Evolutionary conservation across 1,139 yeast genomes (phyloP), one percentile per base, ranked within the genome.

Genomic region (Wickerhamomyces sp.): DNA sequence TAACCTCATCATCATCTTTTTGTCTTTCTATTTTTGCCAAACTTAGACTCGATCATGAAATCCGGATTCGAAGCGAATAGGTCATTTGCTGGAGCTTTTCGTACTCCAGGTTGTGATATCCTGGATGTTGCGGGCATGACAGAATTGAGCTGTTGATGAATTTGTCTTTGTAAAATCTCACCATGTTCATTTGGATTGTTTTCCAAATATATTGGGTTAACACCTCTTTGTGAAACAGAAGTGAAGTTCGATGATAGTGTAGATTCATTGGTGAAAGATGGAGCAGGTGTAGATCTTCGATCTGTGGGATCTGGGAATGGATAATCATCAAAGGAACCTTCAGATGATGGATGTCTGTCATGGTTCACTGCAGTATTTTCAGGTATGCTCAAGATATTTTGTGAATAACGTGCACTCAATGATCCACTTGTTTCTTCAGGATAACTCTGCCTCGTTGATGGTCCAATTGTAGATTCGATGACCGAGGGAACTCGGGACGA

Each of bases 181-280:
- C 34, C 26, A 22, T 36, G 32, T 15, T 45, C 52, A 17, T 42
- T 46, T 6, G 54, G 52, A 22, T 49, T 45, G 12, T 39, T 45
- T 14, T 47, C 53, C 12, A 49, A 61, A 47, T 77, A 79, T 29
- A 62, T 62, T 13, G 86, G 84, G 51, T 83, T 82, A n/a, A 76
- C 68, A 7, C 79, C 87, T 51, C 93, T 64, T 58, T 84, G 93
- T 10, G 91, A 80, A 5, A 84, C 85, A 35, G 88, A 78, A 0
- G 94, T 85, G 54, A 82, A 81, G 49, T 80, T 81, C 0, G 93
- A 83, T 1, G 54, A 49, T 2, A 44, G 20, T 14, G 52, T 43
- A 5, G 62, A 59, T n/a, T 51, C 53, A 23, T 55, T 49, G 2
- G 60, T 51, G 33, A 57, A 53, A 5, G 53, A 46, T 6, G 58